A percentile compares a stretch with the other conserved stretches of the same genome.
These are phyloP conservation scores for Tetrapisispora taiwanensis DNA, from an alignment of 805 yeast genomes.

Conservation along the genomic window DNA sequence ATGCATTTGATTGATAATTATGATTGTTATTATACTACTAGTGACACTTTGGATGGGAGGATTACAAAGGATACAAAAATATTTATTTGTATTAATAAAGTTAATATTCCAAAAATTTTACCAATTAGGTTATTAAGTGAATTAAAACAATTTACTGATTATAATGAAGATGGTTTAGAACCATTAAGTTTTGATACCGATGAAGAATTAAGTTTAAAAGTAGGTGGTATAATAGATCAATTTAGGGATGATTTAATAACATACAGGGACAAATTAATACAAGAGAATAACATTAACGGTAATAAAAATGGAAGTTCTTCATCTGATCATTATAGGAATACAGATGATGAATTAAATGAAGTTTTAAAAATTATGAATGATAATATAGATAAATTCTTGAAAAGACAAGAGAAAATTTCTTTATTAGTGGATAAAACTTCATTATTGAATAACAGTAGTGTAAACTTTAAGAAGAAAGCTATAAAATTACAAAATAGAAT, in stretches of 20 bases:
- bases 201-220: slow-evolving; percentile 16
- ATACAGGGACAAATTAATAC: slow-evolving; percentile 11
- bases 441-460: slow-evolving; percentile 53
- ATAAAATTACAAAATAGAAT: slow-evolving; percentile 49
- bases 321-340: slow-evolving; percentile 2
- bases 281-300: not conserved
- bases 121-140: slow-evolving; percentile 28
- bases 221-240: slow-evolving; percentile 19
- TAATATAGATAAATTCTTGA: slow-evolving; percentile 39
- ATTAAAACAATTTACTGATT: slow-evolving; percentile 11
- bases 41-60: not conserved
- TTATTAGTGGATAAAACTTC: slow-evolving; percentile 72
- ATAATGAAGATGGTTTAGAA: slow-evolving; percentile 2
- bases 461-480: slow-evolving; percentile 61
- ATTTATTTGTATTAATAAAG: slow-evolving; percentile 20
- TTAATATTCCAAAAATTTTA: slow-evolving; percentile 22
- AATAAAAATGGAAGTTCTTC: slow-evolving; percentile 3
- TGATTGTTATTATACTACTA: slow-evolving; percentile 28
- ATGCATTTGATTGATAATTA: slow-evolving; percentile 27
- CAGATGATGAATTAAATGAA: slow-evolving; percentile 25
- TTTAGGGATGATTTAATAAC: slow-evolving; percentile 24
- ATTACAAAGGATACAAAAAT: slow-evolving; percentile 8
- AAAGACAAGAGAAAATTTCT: slow-evolving; percentile 69
- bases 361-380: slow-evolving; percentile 30
- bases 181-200: slow-evolving; percentile 13